Evolutionary conservation across 345 rosid genomes (phyloP), one percentile per base, ranked within the genome.

Genomic region (Lepidium sativum): DNA sequence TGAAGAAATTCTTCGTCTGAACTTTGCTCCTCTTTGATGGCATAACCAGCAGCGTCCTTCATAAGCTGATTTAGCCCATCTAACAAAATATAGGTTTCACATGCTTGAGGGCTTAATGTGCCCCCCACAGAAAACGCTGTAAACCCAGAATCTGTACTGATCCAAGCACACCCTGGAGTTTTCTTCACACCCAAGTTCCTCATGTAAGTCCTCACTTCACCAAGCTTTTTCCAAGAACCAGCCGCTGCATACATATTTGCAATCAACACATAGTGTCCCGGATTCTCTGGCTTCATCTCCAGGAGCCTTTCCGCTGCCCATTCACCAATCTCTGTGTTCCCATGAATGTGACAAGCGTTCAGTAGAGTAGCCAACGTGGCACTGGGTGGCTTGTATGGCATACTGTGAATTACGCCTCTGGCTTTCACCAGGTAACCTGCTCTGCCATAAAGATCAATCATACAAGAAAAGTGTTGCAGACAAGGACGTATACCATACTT

Each of bases 401-500:
- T 90, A 23, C 38, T 67, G n/a, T 56, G 39, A 56, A 90, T 76
- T 43, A 70, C 56, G 20, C 78, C 83, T 71, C 49, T 80, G 20
- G 95, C 90, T 76, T 74, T 78, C 29, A 44, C 63, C 54, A 87
- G 71, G 56, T 75, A 67, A 65, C 92, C 97, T 13, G 90, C 88
- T 74, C 97, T 82, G 42, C 92, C 92, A 31, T 70, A 90, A 15
- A 90, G 88, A 72, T 90, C 96, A 33, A 71, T 82, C 90, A 90
- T 81, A 76, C 97, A 90, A 57, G 84, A 73, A 66, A 55, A 85
- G 54, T 85, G 95, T 75, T 87, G 84, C 53, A 81, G 48, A 47
- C 65, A 56, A 5, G 92, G 97, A 41, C 54, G 29, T 70, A 87
- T 65, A 18, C 72, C 77, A 68, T 78, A 80, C 31, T 67, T 38